Evolutionary conservation across 345 rosid species (phyloP), one percentile per base, ranked within the genome.

Genomic region (Eucalyptus caleyi): DNA sequence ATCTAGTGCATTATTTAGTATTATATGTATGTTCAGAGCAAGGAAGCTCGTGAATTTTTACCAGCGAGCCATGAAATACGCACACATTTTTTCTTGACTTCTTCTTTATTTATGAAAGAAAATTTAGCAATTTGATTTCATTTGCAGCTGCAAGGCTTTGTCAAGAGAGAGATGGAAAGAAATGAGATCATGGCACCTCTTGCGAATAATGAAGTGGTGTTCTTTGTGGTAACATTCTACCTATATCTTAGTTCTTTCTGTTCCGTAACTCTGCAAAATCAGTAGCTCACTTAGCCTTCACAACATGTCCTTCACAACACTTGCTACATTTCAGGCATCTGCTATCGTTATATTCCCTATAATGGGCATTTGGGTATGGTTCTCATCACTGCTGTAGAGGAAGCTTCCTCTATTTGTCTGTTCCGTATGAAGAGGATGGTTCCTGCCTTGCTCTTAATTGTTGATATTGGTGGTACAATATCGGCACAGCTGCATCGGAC

Each of bases 341-440:
- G 97, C 96, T 40, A 12, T 96, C 60, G 92, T 96, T 40, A 90
- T 94, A 45, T 94, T 97, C 92, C 98, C 98, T 2, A 83, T 94
- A 92, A 90, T 95, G 92, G 90, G 96, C 88, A 97, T 94, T 32
- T 95, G 95, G 96, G 37, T 93, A 91, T 90, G 94, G 91, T 94
- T 93, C 21, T 90, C 93, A 10, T 91, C 95, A 47, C 87, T 88
- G 59, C 87, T 92, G 44, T 60, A 15, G n/a, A 59, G 65, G 86
- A 86, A 88, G 77, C 85, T 77, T 37, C 9, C 85, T 40, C 30
- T 40, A 12, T 21, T 77, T 11, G 27, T 77, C 30, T 11, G 85
- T 77, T 77, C 47, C 8, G 0, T 37, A 77, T 21, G 47, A 40
- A 77, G 85, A 40, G 16, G 16, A 77, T 13, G 85, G 27, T 40